Conservation (phyloP, 345 rosid species). For the Heritiera fomes region DNA sequence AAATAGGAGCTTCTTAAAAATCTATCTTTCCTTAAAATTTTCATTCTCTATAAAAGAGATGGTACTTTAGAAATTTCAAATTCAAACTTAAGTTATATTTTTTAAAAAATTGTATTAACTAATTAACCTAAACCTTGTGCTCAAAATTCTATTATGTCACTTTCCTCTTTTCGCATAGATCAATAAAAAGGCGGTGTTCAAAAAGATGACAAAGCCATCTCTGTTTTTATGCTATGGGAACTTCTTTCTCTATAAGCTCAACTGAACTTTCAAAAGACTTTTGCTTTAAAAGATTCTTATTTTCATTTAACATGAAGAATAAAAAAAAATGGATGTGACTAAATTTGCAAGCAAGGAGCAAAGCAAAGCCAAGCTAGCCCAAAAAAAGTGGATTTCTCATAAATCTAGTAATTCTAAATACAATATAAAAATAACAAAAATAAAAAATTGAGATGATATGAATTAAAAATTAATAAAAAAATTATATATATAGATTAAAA, state of each 20-base stretch:
- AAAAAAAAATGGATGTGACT: not conserved
- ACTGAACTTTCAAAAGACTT: constrained; percentile 3
- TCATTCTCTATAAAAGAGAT: no score
- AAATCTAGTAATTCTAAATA: no score
- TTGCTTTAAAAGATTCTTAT: constrained; percentile 19
- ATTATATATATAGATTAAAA: no score
- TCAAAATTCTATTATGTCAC: not conserved
- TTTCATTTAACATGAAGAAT: not conserved
- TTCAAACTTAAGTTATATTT: no score
- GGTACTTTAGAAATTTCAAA: no score
- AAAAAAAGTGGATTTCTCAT: no score
- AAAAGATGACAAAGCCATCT: constrained; percentile 14
- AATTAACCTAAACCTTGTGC: no score
- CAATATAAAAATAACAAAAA: no score
- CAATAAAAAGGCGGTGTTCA: constrained; percentile 2
- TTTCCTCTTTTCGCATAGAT: not conserved
- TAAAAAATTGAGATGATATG: no score
- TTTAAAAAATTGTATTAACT: no score
- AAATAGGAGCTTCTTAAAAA: not conserved
- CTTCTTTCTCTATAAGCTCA: not conserved
- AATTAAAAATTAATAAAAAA: no score
- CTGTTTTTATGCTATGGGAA: not conserved
- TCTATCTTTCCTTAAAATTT: not conserved
- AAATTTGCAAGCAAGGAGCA: not conserved
- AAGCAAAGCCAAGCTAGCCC: constrained; percentile 15